Evolutionary conservation across 352 stramenopile species (phyloP), one percentile per base, ranked within the genome.

Genomic region (Halophytophthora batemanensis): DNA sequence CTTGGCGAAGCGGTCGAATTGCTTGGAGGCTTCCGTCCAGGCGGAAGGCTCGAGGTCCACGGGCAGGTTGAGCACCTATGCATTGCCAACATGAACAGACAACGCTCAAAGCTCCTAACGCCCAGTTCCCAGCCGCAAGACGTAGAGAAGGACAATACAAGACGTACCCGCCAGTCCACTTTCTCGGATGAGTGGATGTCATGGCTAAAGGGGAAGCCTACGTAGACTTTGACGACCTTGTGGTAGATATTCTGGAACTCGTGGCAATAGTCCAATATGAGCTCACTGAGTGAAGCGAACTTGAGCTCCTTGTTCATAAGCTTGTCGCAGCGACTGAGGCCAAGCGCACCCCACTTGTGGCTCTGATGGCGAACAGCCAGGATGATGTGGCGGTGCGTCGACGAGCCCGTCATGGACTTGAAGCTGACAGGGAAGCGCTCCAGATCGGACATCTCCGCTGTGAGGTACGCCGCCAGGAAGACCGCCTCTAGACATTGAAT

Each of bases 401-500:
- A 71, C 6, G 46, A 61, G 6, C 80, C 84, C 34, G 80, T 80
- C 22, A 64, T 55, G 0, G 86, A 90, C 56, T 92, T 90, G 61
- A 96, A 96, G 54, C 83, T 93, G 40, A 96, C 76, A 1, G 86
- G 85, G 42, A 95, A 88, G 18, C 85, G 78, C 25, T 91, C 79
- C 14, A 93, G 62, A 25, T 91, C 77, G 1, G 55, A 40, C 6
- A 89, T 47, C 4, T 70, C 81, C 2, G 84, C 71, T 6, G 85
- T 96, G 23, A 96, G 57, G 39, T 93, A 94, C 6, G 78, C 73
- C 3, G 61, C 81, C 12, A 96, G 60, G 43, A 96, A 96, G 3
- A 96, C 82, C 2, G 81, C 86, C 67, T 96, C 86, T 7, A 96
- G 71, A 60, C 85, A 96, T 53, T 95, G 85, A 43, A 95, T 96